A percentile compares a stretch with the other conserved stretches of the same genome.
phyloP scores from a whole-genome alignment of 768 basidiomycete genomes.

The Macrolepiota dolichaula region DNA sequence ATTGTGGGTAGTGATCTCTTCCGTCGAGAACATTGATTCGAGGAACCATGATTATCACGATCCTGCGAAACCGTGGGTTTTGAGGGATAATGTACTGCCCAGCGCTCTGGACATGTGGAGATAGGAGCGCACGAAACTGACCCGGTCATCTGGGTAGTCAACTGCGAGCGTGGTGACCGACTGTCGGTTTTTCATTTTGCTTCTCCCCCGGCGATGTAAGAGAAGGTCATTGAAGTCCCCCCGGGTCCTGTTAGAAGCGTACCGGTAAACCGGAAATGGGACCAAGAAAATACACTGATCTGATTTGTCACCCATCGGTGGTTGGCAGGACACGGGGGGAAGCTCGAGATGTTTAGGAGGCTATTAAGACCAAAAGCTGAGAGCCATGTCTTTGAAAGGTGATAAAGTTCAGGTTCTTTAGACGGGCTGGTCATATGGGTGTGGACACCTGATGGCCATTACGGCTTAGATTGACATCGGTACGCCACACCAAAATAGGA shows the following conservation, averaged over 20 bases:
- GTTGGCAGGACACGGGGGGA: neutral
- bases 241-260: neutral
- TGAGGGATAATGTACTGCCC: neutral
- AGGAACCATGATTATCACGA: conserved; percentile 2
- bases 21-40: conserved; percentile 9
- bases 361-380: neutral
- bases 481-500: neutral
- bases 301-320: neutral
- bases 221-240: neutral
- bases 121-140: neutral
- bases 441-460: neutral
- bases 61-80: conserved; percentile 23
- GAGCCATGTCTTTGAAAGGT: neutral
- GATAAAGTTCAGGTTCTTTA: neutral
- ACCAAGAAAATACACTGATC: neutral
- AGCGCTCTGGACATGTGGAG: conserved; percentile 1
- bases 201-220: neutral
- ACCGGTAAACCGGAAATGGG: neutral
- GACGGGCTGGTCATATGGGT: neutral
- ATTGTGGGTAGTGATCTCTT: conserved; percentile 3
- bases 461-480: neutral
- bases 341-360: neutral
- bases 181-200: neutral
- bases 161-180: neutral
- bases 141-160: neutral